These are phyloP conservation scores for Citrullus mucosospermus DNA, from an alignment of 306 rosid species.

Conservation along the genomic window DNA sequence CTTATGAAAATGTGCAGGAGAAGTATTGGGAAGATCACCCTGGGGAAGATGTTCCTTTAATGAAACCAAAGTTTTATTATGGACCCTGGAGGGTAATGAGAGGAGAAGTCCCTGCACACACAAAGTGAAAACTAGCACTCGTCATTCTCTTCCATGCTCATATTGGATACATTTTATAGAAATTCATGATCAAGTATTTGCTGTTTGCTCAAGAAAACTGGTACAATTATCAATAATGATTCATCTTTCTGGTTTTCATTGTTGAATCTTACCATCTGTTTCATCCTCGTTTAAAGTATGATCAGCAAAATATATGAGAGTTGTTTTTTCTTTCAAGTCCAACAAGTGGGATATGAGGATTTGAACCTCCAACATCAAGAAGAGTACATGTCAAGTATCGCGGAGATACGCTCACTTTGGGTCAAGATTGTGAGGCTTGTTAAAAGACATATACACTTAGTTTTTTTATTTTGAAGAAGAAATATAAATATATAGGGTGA, in stretches of 20 bases:
- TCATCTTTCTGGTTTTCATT: background rate
- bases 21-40: conserved; percentile 94
- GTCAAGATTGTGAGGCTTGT: background rate
- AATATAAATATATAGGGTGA: background rate
- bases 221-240: background rate
- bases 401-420: too few relatives aligned
- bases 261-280: background rate
- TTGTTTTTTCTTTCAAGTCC: too few relatives aligned
- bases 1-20: conserved; percentile 37
- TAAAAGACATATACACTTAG: background rate
- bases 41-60: conserved; percentile 59
- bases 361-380: too few relatives aligned
- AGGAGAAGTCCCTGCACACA: conserved; percentile 34
- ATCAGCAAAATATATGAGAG: background rate
- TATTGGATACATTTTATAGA: background rate
- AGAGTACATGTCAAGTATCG: too few relatives aligned
- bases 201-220: background rate
- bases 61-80: conserved; percentile 60
- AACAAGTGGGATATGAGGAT: too few relatives aligned
- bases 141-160: background rate
- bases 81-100: conserved; percentile 68
- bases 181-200: background rate
- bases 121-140: conserved; percentile 14
- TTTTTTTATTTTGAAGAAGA: background rate
- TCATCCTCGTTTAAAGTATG: background rate